Base-by-base conservation (phyloP, 208 protist species). In the Acanthamoeba rhysodes region DNA sequence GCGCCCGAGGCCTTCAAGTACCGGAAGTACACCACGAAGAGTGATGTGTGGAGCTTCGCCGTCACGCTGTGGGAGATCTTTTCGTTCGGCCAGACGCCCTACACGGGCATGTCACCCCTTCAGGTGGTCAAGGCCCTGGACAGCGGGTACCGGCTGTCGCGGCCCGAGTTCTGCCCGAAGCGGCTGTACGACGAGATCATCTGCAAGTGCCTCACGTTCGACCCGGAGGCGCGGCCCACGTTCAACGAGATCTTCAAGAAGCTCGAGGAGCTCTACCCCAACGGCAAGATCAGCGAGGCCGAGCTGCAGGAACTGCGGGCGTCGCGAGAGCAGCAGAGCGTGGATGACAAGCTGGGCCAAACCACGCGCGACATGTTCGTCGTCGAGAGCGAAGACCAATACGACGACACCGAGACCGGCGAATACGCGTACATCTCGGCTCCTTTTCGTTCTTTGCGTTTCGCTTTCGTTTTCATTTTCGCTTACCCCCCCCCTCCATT, bases 61-160 rank as follows among this genome's bases (percentile, higher is more conserved):
- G 90, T 94, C 18, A 94, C 90, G 29, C 41, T 94, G 29, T 94
- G 90, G 90, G 90, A 94, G 90, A 82, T 94, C 29, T 92, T 92
- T 9, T 92, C 85, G 27, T 92, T 92, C 37, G 85, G 85, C 18
- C 85, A 92, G 57, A 92, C 85, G 7, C 85, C 85, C 32, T 92
- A 92, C 41, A 92, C 85, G 24, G 85, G 64, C 16, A 92, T 92
- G 85, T 55, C 85, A 16, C 85, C 85, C 14, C 41, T 92, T 4
- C 59, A 92, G 78, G 78, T 85, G 20, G 78, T 85, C 41, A 85
- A 85, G 62, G 85, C 62, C 27, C 85, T 91, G 22, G 62, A 74
- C 32, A 53, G 29, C 32, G 85, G 90, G 37, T 94, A 94, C n/a
- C 64, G 72, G 22, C n/a, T 94, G 24, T n/a, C 59, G 29, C 48